Percentiles rank a stretch among this genome's conserved stretches.
These are phyloP conservation scores for Mentha longifolia DNA, from an alignment of 257 asterid species.

Conservation along the genomic window DNA sequence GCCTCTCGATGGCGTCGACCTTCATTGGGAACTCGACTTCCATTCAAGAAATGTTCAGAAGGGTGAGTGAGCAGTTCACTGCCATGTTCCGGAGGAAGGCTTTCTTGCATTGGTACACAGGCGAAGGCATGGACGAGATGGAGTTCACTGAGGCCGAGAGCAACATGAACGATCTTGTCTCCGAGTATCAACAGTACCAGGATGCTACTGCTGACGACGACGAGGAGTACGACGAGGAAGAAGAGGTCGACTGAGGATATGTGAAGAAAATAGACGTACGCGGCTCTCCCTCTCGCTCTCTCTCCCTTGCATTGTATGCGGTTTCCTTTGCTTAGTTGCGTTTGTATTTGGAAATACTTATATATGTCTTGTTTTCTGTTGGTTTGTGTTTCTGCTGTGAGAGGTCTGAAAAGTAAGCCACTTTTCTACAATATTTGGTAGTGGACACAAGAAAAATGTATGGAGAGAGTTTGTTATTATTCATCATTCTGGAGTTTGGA, in stretches of 20 bases:
- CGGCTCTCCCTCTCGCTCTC: background rate
- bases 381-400: slow-evolving; percentile 27
- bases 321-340: slow-evolving; percentile 23
- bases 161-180: slow-evolving; percentile 82
- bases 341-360: slow-evolving; percentile 21
- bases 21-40: slow-evolving; percentile 81
- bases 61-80: slow-evolving; percentile 83
- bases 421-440: slow-evolving; percentile 17
- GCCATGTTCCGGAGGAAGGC: slow-evolving; percentile 88
- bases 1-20: slow-evolving; percentile 86
- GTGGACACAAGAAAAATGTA: slow-evolving; percentile 5
- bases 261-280: slow-evolving; percentile 16
- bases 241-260: slow-evolving; percentile 42
- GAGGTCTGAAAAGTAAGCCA: slow-evolving; percentile 20
- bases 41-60: slow-evolving; percentile 79
- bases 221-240: slow-evolving; percentile 66
- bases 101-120: slow-evolving; percentile 82
- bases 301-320: background rate
- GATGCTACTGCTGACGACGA: slow-evolving; percentile 86
- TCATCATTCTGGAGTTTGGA: background rate
- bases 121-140: slow-evolving; percentile 80
- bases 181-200: slow-evolving; percentile 88
- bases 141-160: slow-evolving; percentile 81
- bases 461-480: slow-evolving; percentile 16
- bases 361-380: slow-evolving; percentile 24